Evolutionary conservation across 257 asterid genomes (phyloP).

Genomic region (Leonotis leonurus): DNA sequence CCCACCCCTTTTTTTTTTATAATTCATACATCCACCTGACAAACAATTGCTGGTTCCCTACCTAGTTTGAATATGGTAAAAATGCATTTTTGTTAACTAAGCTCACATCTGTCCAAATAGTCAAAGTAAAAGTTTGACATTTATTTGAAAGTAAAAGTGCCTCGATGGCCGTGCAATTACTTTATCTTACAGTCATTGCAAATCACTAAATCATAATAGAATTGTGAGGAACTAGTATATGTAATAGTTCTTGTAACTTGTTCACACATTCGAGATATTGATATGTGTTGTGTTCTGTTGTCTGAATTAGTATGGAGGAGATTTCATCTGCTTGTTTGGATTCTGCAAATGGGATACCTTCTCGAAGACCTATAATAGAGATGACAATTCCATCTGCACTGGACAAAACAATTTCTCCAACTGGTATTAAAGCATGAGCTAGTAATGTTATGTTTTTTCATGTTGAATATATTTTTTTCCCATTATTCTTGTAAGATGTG

Average conservation of each 20-base stretch:
- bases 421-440: constrained; percentile 34
- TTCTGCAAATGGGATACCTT: constrained; percentile 68
- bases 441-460: no score
- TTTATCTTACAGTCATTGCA: not conserved
- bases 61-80: not conserved
- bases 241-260: not conserved
- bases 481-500: no score
- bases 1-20: not conserved
- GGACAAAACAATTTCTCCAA: constrained; percentile 86
- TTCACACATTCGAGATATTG: constrained; percentile 12
- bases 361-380: constrained; percentile 84
- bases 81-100: no score
- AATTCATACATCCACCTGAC: not conserved
- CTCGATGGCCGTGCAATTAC: not conserved
- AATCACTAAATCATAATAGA: not conserved
- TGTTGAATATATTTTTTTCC: no score
- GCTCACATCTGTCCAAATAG: not conserved
- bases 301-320: constrained; percentile 67
- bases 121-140: not conserved
- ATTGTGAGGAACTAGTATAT: not conserved
- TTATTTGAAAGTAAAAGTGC: not conserved
- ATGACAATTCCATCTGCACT: constrained; percentile 94
- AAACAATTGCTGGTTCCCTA: not conserved
- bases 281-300: constrained; percentile 4
- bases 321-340: constrained; percentile 73